Percentiles rank a stretch among this genome's conserved stretches.
Evolutionary conservation across 1,284 basidiomycete species (phyloP).

Genomic region (Rhodotorula sp.): DNA sequence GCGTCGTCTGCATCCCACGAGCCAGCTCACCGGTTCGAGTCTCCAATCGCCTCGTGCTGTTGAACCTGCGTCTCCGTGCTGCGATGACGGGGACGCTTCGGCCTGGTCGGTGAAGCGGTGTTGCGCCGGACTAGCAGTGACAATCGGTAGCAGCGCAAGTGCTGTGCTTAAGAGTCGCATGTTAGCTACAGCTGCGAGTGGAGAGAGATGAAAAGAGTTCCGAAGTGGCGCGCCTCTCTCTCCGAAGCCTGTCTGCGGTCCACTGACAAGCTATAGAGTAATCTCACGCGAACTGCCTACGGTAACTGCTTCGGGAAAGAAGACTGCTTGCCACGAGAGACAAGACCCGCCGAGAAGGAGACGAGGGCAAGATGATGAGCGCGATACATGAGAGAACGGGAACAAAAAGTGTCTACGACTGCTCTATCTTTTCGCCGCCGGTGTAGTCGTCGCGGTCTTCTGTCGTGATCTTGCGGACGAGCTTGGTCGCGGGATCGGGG

Average conservation of each 20-base stretch:
- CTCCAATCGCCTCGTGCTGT: slow-evolving; percentile 18
- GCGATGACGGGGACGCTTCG: not conserved
- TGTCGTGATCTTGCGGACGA: not conserved
- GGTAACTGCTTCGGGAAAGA: not conserved
- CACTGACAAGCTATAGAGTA: not conserved
- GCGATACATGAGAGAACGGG: not conserved
- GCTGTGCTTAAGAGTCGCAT: not conserved
- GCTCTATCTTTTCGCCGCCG: not conserved
- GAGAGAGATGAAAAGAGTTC: not conserved
- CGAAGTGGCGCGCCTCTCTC: not conserved
- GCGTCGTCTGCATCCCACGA: too few species aligned
- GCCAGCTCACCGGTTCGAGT: slow-evolving; percentile 8
- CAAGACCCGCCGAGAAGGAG: not conserved
- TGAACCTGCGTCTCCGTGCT: not conserved
- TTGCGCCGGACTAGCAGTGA: not conserved
- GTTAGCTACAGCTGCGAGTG: too few species aligned
- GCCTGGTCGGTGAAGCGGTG: too few species aligned
- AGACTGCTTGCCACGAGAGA: not conserved
- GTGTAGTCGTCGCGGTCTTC: slow-evolving; percentile 6
- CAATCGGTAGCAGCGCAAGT: not conserved
- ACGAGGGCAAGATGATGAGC: not conserved
- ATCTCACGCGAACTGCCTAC: too few species aligned
- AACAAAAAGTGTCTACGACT: not conserved
- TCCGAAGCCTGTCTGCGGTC: too few species aligned
- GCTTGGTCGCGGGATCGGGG: not conserved